Base-by-base conservation (phyloP, 1,284 basidiomycete species). In the Lignosus rhinocerotis region DNA sequence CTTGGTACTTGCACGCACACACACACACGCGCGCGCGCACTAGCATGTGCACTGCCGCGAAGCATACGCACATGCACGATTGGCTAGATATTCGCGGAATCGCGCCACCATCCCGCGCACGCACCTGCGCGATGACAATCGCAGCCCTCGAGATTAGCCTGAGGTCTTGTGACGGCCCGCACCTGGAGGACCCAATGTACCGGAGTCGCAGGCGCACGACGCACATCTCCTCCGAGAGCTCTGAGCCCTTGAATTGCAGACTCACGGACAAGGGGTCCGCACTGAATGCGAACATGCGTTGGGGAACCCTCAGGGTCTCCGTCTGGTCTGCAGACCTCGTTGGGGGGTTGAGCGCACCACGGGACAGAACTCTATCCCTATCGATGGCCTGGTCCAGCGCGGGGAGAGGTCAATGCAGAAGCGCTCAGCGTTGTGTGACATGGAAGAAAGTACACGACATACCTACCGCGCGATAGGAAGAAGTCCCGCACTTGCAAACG, bases 321-420 rank as follows among this genome's bases (percentile, higher is more conserved):
- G 38, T 51, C 25, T 6, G 38, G 36, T 17, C n/a, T 11, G 16
- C 38, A 19, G 30, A 31, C 58, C 52, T 51, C 53, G 10, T 43
- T 17, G 41, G 36, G 36, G 11, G 36, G n/a, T n/a, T n/a, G 34
- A 11, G 21, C 21, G 43, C 6, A 30, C 48, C 49, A 57, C 52
- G 56, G 59, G 34, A 21, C 41, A 49, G 57, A 64, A 64, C 62
- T 55, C 59, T 59, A 58, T 64, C 53, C 56, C 55, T 61, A 64
- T 64, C 62, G 59, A 64, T 61, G 57, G 53, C 30, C 21, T 17
- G 16, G 56, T 48, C 32, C 36, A 14, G 36, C 36, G n/a, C 14
- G 14, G 11, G 11, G 36, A 39, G 36, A 39, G 36, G 36, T 39
- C 36, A 39, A 8, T 39, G 36, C n/a, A 5, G 36, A 36, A 36